Evolutionary conservation across 352 stramenopile genomes (phyloP), one percentile per base, ranked within the genome.

Genomic region (Globisporangium abappressorium): DNA sequence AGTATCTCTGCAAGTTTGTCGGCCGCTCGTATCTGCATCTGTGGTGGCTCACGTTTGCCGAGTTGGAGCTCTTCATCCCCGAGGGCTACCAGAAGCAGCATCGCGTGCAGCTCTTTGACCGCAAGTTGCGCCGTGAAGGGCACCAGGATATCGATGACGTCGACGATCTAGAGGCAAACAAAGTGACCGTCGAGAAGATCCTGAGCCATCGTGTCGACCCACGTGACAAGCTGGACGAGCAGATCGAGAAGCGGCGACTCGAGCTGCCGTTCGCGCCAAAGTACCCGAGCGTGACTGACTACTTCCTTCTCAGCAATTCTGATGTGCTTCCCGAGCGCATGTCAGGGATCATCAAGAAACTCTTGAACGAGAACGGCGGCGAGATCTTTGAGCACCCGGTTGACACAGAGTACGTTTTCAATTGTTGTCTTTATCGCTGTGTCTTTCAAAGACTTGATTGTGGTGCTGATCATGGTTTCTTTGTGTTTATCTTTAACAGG

Each of bases 1-100:
- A 97, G 69, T 97, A 96, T 53, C 65, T 95, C 72, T 92, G 84
- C 81, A 97, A 97, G 65, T 96, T 96, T 58, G 73, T 91, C 14
- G 85, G 86, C 11, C 84, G 89, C 4, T 97, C 90, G 43, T 96
- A 95, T 62, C 75, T 97, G 69, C 90, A 97, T 60, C 65, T 95
- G 55, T 94, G 87, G 61, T 97, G 90, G 90, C 82, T 96, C 34
- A 93, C 85, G 61, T 96, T 95, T 65, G 80, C 89, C 36, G 90
- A 96, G 60, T 34, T 97, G 51, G 83, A 97, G 68, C 64, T 94
- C 20, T 95, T 95, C 70, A 86, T 94, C 49, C 79, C 85, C 1
- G 84, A 92, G 53, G 89, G 87, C 12, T 94, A 95, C 65, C 88
- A 93, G 53, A 95, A 95, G 61, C 84, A 92, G 28, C 81, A 95